Percentiles rank a stretch among this genome's conserved stretches.
Evolutionary conservation across 331 rosid species (phyloP).

Genomic region (Quercus lobata): DNA sequence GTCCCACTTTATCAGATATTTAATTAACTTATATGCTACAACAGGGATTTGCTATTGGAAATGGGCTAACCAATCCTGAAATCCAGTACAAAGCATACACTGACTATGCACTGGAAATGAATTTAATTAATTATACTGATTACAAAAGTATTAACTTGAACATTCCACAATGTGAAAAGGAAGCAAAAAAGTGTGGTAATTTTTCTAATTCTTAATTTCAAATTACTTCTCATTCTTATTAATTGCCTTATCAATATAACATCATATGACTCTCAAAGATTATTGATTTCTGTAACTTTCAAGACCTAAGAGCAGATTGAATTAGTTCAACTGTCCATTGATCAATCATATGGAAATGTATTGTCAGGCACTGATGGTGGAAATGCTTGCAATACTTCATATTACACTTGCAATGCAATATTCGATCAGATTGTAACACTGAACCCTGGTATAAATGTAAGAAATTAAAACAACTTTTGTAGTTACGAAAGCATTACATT

Average conservation of each 20-base stretch:
- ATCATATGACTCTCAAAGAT: neutral
- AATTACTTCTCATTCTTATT: neutral
- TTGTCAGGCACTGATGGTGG: slow-evolving; percentile 60
- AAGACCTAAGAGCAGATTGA: neutral
- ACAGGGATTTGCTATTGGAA: slow-evolving; percentile 96
- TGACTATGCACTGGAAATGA: slow-evolving; percentile 65
- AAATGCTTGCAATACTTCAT: slow-evolving; percentile 45
- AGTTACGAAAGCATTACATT: neutral
- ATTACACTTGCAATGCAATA: slow-evolving; percentile 36
- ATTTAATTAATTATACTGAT: slow-evolving; percentile 51
- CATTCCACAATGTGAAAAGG: slow-evolving; percentile 55
- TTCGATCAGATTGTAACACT: slow-evolving; percentile 28
- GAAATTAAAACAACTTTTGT: slow-evolving; percentile 3
- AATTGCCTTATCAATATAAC: neutral
- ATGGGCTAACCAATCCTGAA: slow-evolving; percentile 86
- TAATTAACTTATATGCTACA: neutral
- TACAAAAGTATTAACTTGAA: slow-evolving; percentile 40
- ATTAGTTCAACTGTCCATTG: neutral
- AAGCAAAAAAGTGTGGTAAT: slow-evolving; percentile 57
- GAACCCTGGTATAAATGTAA: slow-evolving; percentile 50
- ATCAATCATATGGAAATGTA: slow-evolving; percentile 4
- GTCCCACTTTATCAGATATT: neutral
- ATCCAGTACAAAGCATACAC: slow-evolving; percentile 76
- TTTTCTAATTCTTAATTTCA: neutral
- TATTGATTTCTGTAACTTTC: neutral